Evolutionary conservation across 352 stramenopile species (phyloP).

Genomic region (Pythium aphanidermatum): DNA sequence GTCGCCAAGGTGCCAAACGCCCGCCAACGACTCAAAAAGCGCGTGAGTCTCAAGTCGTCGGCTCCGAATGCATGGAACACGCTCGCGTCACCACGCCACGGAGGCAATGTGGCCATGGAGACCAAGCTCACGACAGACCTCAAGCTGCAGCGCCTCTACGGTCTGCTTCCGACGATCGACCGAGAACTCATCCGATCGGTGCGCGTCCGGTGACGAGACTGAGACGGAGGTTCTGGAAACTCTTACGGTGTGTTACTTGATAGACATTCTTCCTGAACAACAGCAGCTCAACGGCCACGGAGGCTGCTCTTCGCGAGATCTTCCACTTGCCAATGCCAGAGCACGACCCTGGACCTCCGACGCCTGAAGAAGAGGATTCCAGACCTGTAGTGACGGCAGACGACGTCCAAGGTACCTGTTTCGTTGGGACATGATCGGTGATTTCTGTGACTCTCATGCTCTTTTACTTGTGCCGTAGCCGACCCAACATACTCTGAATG

Average conservation of each 20-base stretch:
- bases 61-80: conserved; percentile 21
- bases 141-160: conserved; percentile 57
- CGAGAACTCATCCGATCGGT: conserved; percentile 52
- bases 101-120: conserved; percentile 16
- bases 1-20: background rate
- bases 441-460: conserved; percentile 7
- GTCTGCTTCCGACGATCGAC: conserved; percentile 50
- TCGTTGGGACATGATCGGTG: background rate
- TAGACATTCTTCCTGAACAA: conserved; percentile 69
- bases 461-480: conserved; percentile 6
- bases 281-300: conserved; percentile 54
- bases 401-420: conserved; percentile 11
- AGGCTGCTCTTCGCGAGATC: conserved; percentile 56
- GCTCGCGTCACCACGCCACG: conserved; percentile 7
- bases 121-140: conserved; percentile 52
- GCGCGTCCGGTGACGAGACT: conserved; percentile 3
- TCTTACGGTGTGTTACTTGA: conserved; percentile 6
- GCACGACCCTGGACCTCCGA: conserved; percentile 3
- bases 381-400: conserved; percentile 9
- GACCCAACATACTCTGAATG: conserved; percentile 45
- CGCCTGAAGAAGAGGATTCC: conserved; percentile 20
- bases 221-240: background rate
- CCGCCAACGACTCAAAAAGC: too few species aligned
- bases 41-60: too few species aligned
- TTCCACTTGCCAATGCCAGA: conserved; percentile 40